phyloP scores from a whole-genome alignment of 495 filamentous ascomycete species.

The Penicillium waksmanii region DNA sequence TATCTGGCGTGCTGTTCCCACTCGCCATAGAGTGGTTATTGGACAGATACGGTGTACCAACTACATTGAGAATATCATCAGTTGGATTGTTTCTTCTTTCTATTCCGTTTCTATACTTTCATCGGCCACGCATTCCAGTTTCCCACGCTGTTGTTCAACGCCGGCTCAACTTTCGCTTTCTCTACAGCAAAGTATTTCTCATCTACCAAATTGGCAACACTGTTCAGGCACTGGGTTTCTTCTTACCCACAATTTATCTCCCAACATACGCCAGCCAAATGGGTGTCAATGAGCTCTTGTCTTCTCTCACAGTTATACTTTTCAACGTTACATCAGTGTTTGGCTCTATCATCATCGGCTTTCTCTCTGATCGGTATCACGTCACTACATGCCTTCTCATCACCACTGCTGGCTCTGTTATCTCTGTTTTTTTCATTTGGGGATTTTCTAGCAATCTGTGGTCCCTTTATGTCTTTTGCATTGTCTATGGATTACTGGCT shows the following conservation, averaged over 20 bases:
- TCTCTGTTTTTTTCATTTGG: conserved; percentile 66
- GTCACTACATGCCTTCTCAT: conserved; percentile 59
- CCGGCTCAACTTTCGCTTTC: conserved; percentile 43
- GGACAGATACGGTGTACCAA: conserved; percentile 50
- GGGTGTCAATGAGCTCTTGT: conserved; percentile 34
- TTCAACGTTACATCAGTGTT: conserved; percentile 55
- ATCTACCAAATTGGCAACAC: conserved; percentile 56
- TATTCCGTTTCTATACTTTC: conserved; percentile 56
- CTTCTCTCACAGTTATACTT: conserved; percentile 50
- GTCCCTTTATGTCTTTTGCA: conserved; percentile 50
- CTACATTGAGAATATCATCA: conserved; percentile 52
- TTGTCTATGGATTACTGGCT: conserved; percentile 66
- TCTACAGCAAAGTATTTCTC: conserved; percentile 49
- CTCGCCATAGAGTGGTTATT: conserved; percentile 53
- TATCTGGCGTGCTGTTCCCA: conserved; percentile 48
- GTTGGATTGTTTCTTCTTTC: conserved; percentile 48
- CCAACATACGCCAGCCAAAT: conserved; percentile 47
- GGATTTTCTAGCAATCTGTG: conserved; percentile 43
- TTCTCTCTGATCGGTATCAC: conserved; percentile 57
- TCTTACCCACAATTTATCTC: conserved; percentile 32
- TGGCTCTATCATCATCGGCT: conserved; percentile 58
- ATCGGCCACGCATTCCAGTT: conserved; percentile 53
- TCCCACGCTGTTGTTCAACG: conserved; percentile 18
- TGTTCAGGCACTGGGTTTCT: conserved; percentile 57
- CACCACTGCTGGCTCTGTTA: conserved; percentile 55